Evolutionary conservation across 129 eudicot genomes (phyloP).

Genomic region (Solidago caesia): DNA sequence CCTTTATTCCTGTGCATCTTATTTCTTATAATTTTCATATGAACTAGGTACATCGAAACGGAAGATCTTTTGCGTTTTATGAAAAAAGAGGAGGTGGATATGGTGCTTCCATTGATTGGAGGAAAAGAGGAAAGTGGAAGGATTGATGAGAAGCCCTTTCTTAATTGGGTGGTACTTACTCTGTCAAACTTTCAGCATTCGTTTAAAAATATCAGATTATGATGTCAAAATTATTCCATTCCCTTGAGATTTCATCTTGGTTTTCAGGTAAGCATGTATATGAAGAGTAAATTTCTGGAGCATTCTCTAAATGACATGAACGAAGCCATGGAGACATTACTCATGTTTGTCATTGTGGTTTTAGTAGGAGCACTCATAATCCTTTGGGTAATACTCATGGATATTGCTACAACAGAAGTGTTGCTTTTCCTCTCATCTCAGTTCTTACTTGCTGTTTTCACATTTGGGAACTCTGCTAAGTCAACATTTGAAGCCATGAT

Average conservation of each 20-base stretch:
- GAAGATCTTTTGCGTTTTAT: neutral
- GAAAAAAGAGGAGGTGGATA: neutral
- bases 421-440: slow-evolving; percentile 56
- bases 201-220: neutral
- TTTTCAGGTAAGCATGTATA: neutral
- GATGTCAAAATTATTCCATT: too few species aligned
- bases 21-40: neutral
- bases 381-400: slow-evolving; percentile 51
- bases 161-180: slow-evolving; percentile 5
- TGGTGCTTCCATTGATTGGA: neutral
- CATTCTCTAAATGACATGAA: neutral
- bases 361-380: slow-evolving; percentile 11
- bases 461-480: slow-evolving; percentile 46
- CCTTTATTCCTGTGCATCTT: neutral
- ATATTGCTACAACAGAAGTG: slow-evolving; percentile 43
- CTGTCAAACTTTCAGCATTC: neutral
- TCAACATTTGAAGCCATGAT: slow-evolving; percentile 53
- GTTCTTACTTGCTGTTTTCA: slow-evolving; percentile 45
- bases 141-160: neutral
- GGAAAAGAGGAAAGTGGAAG: neutral
- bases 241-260: too few species aligned
- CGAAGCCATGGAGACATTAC: neutral
- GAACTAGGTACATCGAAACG: neutral
- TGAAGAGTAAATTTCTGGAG: neutral
- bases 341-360: neutral